Conservation (phyloP, 2,329 filamentous ascomycete species). For the Epichloe bromicola region DNA sequence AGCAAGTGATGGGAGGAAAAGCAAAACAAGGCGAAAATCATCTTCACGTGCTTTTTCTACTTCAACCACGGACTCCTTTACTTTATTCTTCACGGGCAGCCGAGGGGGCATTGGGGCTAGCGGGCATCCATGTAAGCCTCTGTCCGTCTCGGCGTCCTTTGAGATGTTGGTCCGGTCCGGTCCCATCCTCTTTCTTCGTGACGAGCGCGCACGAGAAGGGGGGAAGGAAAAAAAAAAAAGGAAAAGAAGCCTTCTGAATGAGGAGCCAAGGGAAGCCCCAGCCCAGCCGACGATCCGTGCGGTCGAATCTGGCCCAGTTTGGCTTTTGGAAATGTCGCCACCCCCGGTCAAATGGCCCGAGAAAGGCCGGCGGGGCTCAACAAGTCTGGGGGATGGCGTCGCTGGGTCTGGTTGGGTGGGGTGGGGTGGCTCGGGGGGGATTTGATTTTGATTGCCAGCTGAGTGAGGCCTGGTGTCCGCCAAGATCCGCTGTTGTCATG, state of each 20-base stretch:
- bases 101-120: slow-evolving; percentile 9
- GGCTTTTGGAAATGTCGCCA: not conserved
- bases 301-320: not conserved
- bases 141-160: not conserved
- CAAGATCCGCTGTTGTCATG: not conserved
- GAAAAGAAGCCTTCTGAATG: not conserved
- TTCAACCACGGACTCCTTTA: not conserved
- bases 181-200: not conserved
- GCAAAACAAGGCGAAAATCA: not conserved
- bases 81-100: slow-evolving; percentile 8
- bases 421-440: too few relatives aligned
- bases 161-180: not conserved
- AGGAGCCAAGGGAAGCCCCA: not conserved
- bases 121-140: slow-evolving; percentile 2
- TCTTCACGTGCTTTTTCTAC: slow-evolving; percentile 6
- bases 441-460: not conserved
- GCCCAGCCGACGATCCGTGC: not conserved
- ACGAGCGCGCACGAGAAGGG: not conserved
- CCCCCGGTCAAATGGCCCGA: too few relatives aligned
- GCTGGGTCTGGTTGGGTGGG: too few relatives aligned
- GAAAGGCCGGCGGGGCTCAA: too few relatives aligned
- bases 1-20: too few relatives aligned
- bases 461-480: slow-evolving; percentile 1
- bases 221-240: not conserved
- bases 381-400: too few relatives aligned